Evolutionary conservation across 441 rosid species (phyloP), one percentile per base, ranked within the genome.

Genomic region (Gossypium gossypioides): DNA sequence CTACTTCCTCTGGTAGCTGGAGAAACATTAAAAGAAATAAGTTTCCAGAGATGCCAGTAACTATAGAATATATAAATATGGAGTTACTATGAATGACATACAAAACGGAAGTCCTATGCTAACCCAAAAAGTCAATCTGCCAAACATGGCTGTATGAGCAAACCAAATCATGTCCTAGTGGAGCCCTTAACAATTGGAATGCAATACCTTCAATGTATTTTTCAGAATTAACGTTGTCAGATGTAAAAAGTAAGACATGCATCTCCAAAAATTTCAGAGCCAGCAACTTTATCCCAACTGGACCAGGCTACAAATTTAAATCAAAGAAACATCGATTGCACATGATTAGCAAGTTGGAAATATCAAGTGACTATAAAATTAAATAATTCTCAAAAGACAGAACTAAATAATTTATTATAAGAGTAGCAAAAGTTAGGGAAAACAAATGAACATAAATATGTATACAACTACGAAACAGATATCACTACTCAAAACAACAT

Each of bases 241-340:
- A 77, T 65, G 97, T 89, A 82, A 96, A 96, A 68, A 87, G 91
- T 75, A 93, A 81, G 61, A 93, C 78, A 77, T 81, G 85, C 7
- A 79, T 90, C 85, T 96, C 97, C 96, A 96, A 83, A 83, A 93
- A 96, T 84, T 91, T 96, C 77, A 91, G 80, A n/a, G 97, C 92
- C 84, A 87, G 81, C 89, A 96, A 77, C 88, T 78, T 88, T 71
- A 84, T 85, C 71, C 97, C 89, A 72, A 90, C 83, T 60, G 80
- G 79, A 72, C 96, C 97, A 82, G 94, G 91, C 99, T 96, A 82
- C 86, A 83, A 56, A 55, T 77, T 72, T 72, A 80, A 76, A 64
- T 64, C 61, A 59, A 55, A 68, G 34, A 61, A 74, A 68, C 19
- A 72, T 24, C 51, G 21, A 67, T 63, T 61, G 71, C 69, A 78